These are phyloP conservation scores for Fusarium veterinarium DNA, from an alignment of 2,329 filamentous ascomycete genomes.

Conservation along the genomic window DNA sequence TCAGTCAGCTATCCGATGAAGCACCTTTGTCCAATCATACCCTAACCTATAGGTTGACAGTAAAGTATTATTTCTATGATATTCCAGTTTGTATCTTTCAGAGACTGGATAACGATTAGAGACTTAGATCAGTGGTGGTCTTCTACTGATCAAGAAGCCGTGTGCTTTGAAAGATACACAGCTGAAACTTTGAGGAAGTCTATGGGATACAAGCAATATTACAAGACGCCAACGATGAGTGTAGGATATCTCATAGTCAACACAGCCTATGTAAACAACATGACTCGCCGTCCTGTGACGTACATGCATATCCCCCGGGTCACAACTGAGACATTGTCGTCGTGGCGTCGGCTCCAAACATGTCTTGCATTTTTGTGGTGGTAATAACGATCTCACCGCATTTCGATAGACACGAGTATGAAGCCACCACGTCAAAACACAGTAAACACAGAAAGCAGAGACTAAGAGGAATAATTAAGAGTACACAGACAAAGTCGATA, in stretches of 20 bases:
- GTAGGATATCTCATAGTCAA: neutral
- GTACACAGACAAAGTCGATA: neutral
- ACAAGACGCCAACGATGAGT: too few species aligned
- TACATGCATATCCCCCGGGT: neutral
- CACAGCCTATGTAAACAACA: neutral
- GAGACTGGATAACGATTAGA: fast-evolving
- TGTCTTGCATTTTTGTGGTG: conserved; percentile 11
- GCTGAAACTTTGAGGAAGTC: too few species aligned
- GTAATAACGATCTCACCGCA: conserved; percentile 9
- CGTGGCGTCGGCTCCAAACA: conserved; percentile 14
- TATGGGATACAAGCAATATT: neutral
- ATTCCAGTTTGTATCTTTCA: neutral
- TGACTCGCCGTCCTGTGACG: neutral
- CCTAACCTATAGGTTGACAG: neutral
- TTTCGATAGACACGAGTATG: neutral
- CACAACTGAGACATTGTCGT: neutral
- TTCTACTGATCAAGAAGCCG: neutral
- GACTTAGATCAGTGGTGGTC: neutral
- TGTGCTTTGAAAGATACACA: neutral
- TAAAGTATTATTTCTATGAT: neutral
- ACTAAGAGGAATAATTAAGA: neutral
- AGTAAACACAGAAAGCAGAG: neutral
- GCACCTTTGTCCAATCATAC: neutral
- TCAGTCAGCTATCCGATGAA: neutral
- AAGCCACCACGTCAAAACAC: neutral